Evolutionary conservation across 352 stramenopile species (phyloP), one percentile per base, ranked within the genome.

Genomic region (Elongisporangium senticosum): DNA sequence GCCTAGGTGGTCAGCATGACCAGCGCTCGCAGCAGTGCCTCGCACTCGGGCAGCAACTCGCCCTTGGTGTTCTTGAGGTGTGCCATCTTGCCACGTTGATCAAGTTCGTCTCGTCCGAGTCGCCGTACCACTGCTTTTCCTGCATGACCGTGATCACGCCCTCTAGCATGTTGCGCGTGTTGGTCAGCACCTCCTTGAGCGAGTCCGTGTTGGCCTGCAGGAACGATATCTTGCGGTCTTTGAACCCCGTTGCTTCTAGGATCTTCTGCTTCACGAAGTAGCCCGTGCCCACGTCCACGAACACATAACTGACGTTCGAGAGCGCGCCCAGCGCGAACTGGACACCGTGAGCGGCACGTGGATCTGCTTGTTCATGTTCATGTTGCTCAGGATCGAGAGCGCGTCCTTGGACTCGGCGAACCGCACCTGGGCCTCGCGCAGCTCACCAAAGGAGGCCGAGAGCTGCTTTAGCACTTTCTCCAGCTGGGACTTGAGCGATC

Each of bases 311-410:
- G 15, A 93, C 85, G 60, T 95, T 89, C 33, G 78, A 67, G 26
- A 98, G 77, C 56, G 75, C 95, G 19, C 90, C 95, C 0, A 90
- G 90, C 22, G 96, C 92, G 63, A 98, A 98, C 62, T 91, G 58
- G 87, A 97, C 63, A 94, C 87, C n/a, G 95, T 98, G 26, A 98
- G 75, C 33, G 95, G 95, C 59, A 98, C 92, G 61, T 98, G 91
- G 51, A 98, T 82, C 55, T 96, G 63, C 74, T 90, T 89, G 66
- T 82, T 67, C 24, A 77, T 56, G 65, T 90, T 86, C 11, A 68
- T 58, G 24, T 67, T 63, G 53, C 72, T 72, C 58, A 96, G 85
- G 37, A 54, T 58, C 51, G 67, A 33, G 4, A 96, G 78, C 59
- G 84, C 83, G 26, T 83, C 72, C 69, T 91, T 91, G 55, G 86